phyloP scores from a whole-genome alignment of 2,329 filamentous ascomycete species.

The Orbilia javanica region DNA sequence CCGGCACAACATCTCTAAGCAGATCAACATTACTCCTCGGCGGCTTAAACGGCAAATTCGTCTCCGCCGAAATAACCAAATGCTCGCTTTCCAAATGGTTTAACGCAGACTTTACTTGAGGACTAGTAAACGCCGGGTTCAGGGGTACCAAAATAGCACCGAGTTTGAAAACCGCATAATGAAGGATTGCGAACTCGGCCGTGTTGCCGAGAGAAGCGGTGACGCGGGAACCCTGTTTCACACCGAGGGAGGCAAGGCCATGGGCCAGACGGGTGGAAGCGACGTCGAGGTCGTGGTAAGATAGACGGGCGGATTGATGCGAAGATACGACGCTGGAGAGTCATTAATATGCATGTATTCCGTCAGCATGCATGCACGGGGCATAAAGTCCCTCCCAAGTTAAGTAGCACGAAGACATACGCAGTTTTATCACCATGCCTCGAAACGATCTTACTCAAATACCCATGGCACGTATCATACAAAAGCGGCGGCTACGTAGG shows the following conservation, averaged over 20 bases:
- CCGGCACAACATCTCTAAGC: slow-evolving; percentile 66
- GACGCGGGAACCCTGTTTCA: slow-evolving; percentile 84
- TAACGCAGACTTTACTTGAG: slow-evolving; percentile 82
- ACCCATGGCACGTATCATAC: slow-evolving; percentile 49
- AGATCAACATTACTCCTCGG: slow-evolving; percentile 65
- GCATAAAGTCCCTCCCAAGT: no score
- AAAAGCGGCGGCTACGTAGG: slow-evolving; percentile 39
- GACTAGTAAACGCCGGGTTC: slow-evolving; percentile 87
- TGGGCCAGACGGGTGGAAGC: slow-evolving; percentile 81
- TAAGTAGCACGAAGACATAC: slow-evolving; percentile 27
- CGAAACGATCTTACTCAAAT: slow-evolving; percentile 46
- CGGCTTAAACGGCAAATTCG: slow-evolving; percentile 79
- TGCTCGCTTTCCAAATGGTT: slow-evolving; percentile 79
- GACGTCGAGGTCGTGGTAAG: slow-evolving; percentile 80
- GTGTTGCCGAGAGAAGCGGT: slow-evolving; percentile 89
- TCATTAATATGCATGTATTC: background rate
- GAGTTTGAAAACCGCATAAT: slow-evolving; percentile 90
- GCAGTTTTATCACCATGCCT: slow-evolving; percentile 53
- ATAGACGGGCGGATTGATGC: slow-evolving; percentile 75
- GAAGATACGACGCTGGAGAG: slow-evolving; percentile 70
- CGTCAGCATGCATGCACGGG: background rate
- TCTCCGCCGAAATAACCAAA: slow-evolving; percentile 87
- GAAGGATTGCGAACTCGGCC: slow-evolving; percentile 81
- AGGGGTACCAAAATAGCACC: slow-evolving; percentile 94
- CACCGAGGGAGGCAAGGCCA: slow-evolving; percentile 77